Evolutionary conservation across 331 rosid species (phyloP), one percentile per base, ranked within the genome.

Genomic region (Pyrus hybrid): DNA sequence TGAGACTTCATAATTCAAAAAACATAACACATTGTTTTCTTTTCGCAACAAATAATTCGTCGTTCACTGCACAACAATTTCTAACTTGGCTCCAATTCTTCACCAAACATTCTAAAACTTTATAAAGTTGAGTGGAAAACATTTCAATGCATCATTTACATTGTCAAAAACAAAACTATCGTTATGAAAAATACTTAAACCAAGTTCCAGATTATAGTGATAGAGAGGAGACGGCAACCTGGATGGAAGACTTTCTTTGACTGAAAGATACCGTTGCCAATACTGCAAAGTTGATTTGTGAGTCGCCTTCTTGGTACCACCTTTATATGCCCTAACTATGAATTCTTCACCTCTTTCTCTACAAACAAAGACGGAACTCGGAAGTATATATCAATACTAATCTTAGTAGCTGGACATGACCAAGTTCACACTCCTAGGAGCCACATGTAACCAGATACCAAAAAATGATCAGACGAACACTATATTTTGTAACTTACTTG

Each of bases 341-440:
- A 85, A 93, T 82, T 93, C 98, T 80, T 93, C 98, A 80, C 68
- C 86, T 90, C 93, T 93, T 85, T 82, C 82, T 78, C 98, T 93
- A 88, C 73, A 86, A 70, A 79, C 23, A 71, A 71, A 63, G 43
- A 22, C 37, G 0, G 14, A 41, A 41, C 4, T 41, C 47, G 69
- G 47, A 54, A 78, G 63, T 25, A 51, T 7, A 51, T n/a, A 71
- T 74, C 37, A 83, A 54, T 63, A 77, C 71, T 45, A 25, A 76
- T 57, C 57, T 25, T 23, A n/a, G 72, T 16, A 60, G 45, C 20
- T 61, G 67, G 76, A 73, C 63, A 3, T 12, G 8, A 56, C 56
- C 41, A 41, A 7, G 64, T 26, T 51, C 41, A 51, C 71, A 41
- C 62, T 25, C 74, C n/a, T 6, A 47, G 11, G 4, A 56, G 13